Evolutionary conservation across 495 filamentous ascomycete species (phyloP).

Genomic region (Penicillium waksmanii): DNA sequence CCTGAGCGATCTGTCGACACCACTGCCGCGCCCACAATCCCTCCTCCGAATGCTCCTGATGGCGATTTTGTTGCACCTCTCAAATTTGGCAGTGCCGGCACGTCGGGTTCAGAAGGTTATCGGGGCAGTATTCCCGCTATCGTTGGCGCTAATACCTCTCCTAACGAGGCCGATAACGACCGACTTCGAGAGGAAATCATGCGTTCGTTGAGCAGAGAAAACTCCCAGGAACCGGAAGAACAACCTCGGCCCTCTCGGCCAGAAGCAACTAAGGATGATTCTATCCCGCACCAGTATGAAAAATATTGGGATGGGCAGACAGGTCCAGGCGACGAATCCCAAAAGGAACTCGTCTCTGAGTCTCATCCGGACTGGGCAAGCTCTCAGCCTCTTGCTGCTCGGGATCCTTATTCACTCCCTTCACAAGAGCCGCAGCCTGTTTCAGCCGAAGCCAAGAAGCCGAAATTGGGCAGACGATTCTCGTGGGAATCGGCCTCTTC

Average conservation of each 20-base stretch:
- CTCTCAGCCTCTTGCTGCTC: conserved; percentile 20
- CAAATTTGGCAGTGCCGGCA: conserved; percentile 31
- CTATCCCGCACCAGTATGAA: conserved; percentile 62
- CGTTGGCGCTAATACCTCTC: conserved; percentile 57
- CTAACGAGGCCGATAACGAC: conserved; percentile 74
- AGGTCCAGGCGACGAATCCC: conserved; percentile 13
- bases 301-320: conserved; percentile 57
- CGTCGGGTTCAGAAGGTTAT: conserved; percentile 23
- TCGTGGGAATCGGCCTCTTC: conserved; percentile 47
- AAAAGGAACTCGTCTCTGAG: conserved; percentile 19
- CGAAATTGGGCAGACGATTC: conserved; percentile 40
- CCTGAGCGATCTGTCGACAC: conserved; percentile 10
- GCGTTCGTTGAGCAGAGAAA: conserved; percentile 65
- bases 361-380: conserved; percentile 22
- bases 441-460: conserved; percentile 21
- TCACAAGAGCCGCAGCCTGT: conserved; percentile 8
- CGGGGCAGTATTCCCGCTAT: conserved; percentile 47
- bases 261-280: conserved; percentile 43
- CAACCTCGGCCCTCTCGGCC: conserved; percentile 30
- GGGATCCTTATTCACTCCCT: conserved; percentile 22
- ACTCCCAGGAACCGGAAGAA: conserved; percentile 38
- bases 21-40: conserved; percentile 16
- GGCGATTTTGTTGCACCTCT: conserved; percentile 49
- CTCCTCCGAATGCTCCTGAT: conserved; percentile 34
- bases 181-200: conserved; percentile 80